phyloP scores from a whole-genome alignment of 2,329 filamentous ascomycete genomes.

The Venturiaceae sp. region DNA sequence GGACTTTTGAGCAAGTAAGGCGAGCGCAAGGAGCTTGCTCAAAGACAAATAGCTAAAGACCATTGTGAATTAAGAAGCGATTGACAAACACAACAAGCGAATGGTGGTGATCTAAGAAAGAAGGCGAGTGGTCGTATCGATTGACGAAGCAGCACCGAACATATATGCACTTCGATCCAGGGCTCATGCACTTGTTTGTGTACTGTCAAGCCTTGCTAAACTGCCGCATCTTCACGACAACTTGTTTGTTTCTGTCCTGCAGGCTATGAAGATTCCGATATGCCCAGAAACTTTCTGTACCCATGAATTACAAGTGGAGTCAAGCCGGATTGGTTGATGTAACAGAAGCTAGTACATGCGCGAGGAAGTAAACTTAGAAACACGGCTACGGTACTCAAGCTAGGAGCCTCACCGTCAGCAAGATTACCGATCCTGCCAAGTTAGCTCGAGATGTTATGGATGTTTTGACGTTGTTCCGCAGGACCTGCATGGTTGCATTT shows the following conservation, averaged over 20 bases:
- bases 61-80: background rate
- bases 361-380: background rate
- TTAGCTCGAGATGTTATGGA: background rate
- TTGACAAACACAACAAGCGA: background rate
- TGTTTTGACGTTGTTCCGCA: too few relatives aligned
- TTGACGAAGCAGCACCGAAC: background rate
- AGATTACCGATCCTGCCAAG: background rate
- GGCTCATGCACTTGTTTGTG: background rate
- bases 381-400: background rate
- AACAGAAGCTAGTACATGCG: background rate
- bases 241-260: background rate
- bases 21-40: slow-evolving; percentile 10
- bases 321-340: background rate
- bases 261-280: background rate
- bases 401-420: background rate
- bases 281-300: background rate
- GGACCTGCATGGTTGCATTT: background rate
- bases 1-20: slow-evolving; percentile 9
- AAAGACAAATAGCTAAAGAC: slow-evolving; percentile 3
- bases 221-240: background rate
- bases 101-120: background rate
- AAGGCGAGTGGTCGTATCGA: background rate
- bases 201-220: background rate
- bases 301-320: background rate
- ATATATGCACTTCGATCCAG: background rate